Evolutionary conservation across 768 basidiomycete genomes (phyloP), one percentile per base, ranked within the genome.

Genomic region (Gyrodon lividus): DNA sequence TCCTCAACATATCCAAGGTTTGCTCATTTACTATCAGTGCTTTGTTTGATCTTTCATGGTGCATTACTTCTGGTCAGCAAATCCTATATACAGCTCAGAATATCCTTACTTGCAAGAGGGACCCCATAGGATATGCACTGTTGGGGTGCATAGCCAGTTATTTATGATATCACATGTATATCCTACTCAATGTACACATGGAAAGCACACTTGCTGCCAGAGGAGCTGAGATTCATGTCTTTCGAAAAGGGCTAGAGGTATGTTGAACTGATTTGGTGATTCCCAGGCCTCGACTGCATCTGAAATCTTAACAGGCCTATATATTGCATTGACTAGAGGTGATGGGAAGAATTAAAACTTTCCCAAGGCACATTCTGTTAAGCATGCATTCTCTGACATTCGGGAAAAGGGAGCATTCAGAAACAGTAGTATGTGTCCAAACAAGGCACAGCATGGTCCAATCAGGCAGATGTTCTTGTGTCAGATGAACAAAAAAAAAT

Each of bases 401-500:
- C 22, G 48, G 30, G 14, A 16, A 1, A 72, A 72, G 39, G 73
- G 73, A 6, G 67, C 54, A 0, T 57, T 68, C 0, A 23, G 51
- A 0, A 67, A 68, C 38, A 71, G 60, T 38, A 68, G 62, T 22
- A 70, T 70, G 4, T 63, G 67, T 42, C 58, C 60, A 2, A 68
- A 65, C 50, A 70, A 75, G 42, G 47, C 61, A 5, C 50, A 57
- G 16, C 68, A 74, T 51, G 43, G 62, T 0, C 54, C 60, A 0
- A 34, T 68, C 2, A 69, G 70, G 34, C 46, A 33, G 1, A 50
- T 42, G 10, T 73, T 71, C 34, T 57, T 55, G 8, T 17, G 4
- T 7, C 58, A 54, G 9, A 69, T 70, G 0, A 74, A 74, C 47
- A 66, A 66, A 48, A 70, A 46, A 72, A 43, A 52, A 70, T 23